These are phyloP conservation scores for Helotiales sp. DNA, from an alignment of 2,329 filamentous ascomycete species.

Conservation along the genomic window DNA sequence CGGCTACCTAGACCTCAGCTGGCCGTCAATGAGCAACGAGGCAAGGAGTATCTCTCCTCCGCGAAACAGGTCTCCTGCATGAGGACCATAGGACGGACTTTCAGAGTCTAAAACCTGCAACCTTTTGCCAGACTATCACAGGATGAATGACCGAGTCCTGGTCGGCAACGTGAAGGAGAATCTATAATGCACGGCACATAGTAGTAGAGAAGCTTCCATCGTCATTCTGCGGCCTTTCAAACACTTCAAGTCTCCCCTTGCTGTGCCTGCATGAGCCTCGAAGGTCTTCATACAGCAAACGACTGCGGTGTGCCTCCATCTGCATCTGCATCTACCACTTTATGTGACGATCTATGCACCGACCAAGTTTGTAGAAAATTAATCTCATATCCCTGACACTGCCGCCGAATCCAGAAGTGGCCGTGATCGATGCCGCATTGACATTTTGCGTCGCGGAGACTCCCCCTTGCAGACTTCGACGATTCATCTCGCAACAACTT, in stretches of 20 bases:
- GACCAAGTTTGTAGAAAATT: neutral
- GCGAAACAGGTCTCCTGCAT: neutral
- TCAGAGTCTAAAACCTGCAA: too few relatives aligned
- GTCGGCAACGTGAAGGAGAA: neutral
- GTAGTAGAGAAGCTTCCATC: neutral
- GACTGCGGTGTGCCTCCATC: neutral
- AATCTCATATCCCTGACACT: slow-evolving; percentile 1
- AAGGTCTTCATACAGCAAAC: slow-evolving; percentile 2
- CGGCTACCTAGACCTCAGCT: neutral
- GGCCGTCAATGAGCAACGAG: neutral
- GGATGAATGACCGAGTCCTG: neutral
- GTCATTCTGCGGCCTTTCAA: neutral
- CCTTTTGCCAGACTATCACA: neutral
- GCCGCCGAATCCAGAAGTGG: slow-evolving; percentile 6
- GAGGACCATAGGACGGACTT: too few relatives aligned
- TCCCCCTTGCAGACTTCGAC: neutral
- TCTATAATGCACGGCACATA: neutral
- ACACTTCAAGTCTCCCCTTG: neutral
- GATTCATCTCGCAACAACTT: neutral
- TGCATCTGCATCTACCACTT: neutral
- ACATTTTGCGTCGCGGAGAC: neutral
- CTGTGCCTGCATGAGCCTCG: slow-evolving; percentile 12
- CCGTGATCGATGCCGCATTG: neutral
- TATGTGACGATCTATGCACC: slow-evolving; percentile 1
- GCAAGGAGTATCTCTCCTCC: neutral